phyloP scores from a whole-genome alignment of 2,329 filamentous ascomycete genomes.

The Aspergillus aculeatinus region DNA sequence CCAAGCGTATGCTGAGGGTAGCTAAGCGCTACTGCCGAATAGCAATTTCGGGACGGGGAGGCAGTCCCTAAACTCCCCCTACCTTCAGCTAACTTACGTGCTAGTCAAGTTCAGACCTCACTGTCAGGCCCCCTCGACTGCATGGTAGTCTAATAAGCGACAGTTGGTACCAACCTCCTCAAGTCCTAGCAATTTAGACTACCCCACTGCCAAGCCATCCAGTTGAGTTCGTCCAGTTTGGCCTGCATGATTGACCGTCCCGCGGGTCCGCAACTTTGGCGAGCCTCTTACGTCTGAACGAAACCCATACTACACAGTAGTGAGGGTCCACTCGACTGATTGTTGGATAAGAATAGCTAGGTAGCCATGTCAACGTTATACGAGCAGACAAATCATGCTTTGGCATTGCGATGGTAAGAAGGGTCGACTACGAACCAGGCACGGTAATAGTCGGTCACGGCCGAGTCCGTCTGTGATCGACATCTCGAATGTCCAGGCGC shows the following conservation, averaged over 20 bases:
- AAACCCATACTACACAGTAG: neutral
- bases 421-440: neutral
- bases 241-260: conserved; percentile 4
- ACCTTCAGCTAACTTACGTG: neutral
- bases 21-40: neutral
- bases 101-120: neutral
- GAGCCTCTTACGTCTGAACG: neutral
- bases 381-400: conserved; percentile 5
- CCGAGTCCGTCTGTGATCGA: conserved; percentile 4
- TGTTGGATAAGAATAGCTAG: neutral
- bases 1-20: neutral
- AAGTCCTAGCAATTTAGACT: neutral
- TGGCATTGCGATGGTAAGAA: neutral
- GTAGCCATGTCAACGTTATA: neutral
- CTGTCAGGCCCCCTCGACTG: neutral
- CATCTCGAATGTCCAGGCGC: neutral
- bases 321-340: neutral
- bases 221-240: conserved; percentile 2
- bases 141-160: neutral
- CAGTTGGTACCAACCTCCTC: neutral
- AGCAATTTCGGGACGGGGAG: neutral
- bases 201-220: conserved; percentile 5
- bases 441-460: neutral
- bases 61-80: conserved; percentile 2
- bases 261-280: neutral